Evolutionary conservation across 164 flowering plant species (phyloP).

Genomic region (Platanus orientalis): DNA sequence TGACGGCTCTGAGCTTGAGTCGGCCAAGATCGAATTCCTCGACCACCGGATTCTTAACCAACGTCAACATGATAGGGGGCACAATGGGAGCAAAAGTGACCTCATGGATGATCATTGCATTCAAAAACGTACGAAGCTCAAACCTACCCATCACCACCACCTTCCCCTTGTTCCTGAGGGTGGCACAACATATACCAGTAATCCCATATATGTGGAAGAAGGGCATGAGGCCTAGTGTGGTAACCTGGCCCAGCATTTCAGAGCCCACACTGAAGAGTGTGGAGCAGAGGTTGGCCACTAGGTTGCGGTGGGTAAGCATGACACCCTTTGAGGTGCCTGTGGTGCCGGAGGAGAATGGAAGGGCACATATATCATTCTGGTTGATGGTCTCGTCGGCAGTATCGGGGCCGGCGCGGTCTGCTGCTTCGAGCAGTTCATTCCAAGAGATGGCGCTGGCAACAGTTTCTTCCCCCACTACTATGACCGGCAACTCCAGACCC

Average conservation of each 20-base stretch:
- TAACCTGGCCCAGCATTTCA: constrained; percentile 68
- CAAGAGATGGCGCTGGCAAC: constrained; percentile 55
- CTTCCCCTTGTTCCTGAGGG: constrained; percentile 82
- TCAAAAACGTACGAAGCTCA: constrained; percentile 63
- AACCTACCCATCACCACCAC: constrained; percentile 85
- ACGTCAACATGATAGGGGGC: constrained; percentile 76
- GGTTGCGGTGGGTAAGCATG: constrained; percentile 80
- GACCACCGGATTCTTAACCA: constrained; percentile 84
- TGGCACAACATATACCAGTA: constrained; percentile 83
- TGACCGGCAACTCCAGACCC: constrained; percentile 47
- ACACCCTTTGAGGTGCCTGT: constrained; percentile 94
- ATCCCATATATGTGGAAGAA: constrained; percentile 94
- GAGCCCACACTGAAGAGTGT: constrained; percentile 67
- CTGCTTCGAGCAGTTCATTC: constrained; percentile 67
- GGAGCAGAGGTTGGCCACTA: constrained; percentile 90
- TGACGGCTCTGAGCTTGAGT: constrained; percentile 69
- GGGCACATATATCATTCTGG: constrained; percentile 80
- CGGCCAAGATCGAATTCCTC: constrained; percentile 71
- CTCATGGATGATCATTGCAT: constrained; percentile 63
- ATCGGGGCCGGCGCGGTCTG: constrained; percentile 42
- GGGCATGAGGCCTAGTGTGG: constrained; percentile 85
- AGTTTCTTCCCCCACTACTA: constrained; percentile 53
- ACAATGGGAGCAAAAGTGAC: constrained; percentile 88
- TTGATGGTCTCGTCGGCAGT: constrained; percentile 22
- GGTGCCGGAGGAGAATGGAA: constrained; percentile 99